Percentiles rank a stretch among this genome's conserved stretches.
These are phyloP conservation scores for Lodderomyces elongisporus DNA, from an alignment of 1,139 yeast species.

Conservation along the genomic window DNA sequence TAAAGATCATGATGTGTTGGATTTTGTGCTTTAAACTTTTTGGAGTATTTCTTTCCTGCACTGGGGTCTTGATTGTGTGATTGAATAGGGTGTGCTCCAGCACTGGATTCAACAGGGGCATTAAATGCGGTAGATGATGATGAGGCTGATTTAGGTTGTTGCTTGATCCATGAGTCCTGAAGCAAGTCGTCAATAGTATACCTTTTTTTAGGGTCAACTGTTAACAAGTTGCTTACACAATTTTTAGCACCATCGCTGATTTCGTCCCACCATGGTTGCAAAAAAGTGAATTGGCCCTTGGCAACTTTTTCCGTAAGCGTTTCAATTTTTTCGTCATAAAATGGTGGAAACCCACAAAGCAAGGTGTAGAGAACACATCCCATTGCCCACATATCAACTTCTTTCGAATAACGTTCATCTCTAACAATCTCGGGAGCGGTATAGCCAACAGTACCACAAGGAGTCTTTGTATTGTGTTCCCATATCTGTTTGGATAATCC, in stretches of 20 bases:
- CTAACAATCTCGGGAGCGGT: slow-evolving; percentile 60
- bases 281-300: slow-evolving; percentile 51
- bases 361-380: slow-evolving; percentile 59
- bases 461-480: slow-evolving; percentile 57
- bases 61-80: slow-evolving; percentile 7
- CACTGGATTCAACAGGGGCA: neutral
- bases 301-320: slow-evolving; percentile 56
- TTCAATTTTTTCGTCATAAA: slow-evolving; percentile 54
- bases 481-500: slow-evolving; percentile 55
- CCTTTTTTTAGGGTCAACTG: slow-evolving; percentile 75
- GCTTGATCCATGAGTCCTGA: slow-evolving; percentile 77
- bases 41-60: slow-evolving; percentile 17
- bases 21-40: slow-evolving; percentile 17
- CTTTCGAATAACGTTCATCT: slow-evolving; percentile 54
- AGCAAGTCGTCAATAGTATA: slow-evolving; percentile 76
- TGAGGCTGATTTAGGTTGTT: slow-evolving; percentile 10
- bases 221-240: slow-evolving; percentile 69
- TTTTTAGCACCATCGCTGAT: slow-evolving; percentile 50
- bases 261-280: slow-evolving; percentile 64
- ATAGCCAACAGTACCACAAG: slow-evolving; percentile 62
- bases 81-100: slow-evolving; percentile 28
- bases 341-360: slow-evolving; percentile 61
- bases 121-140: slow-evolving; percentile 4
- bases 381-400: slow-evolving; percentile 62
- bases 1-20: slow-evolving; percentile 30